phyloP scores from a whole-genome alignment of 257 asterid species.

The Lavandula angustifolia region DNA sequence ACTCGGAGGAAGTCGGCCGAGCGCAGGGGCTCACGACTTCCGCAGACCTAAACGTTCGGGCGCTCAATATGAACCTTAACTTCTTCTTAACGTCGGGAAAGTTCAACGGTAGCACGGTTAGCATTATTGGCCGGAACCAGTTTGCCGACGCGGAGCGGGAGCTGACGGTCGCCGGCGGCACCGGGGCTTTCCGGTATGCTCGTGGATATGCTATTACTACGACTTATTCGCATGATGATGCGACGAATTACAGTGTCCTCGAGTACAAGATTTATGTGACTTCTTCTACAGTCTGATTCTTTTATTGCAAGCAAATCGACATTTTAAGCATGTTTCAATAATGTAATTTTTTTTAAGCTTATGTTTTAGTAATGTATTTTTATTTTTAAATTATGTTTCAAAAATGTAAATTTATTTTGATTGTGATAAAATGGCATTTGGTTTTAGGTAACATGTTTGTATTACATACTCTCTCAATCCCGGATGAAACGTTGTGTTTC shows the following conservation, averaged over 20 bases:
- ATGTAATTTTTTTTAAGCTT: too few relatives aligned
- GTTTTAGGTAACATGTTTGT: too few relatives aligned
- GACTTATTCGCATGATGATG: background rate
- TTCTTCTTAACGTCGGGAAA: slow-evolving; percentile 31
- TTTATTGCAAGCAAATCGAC: too few relatives aligned
- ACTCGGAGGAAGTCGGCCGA: slow-evolving; percentile 36
- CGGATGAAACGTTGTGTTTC: too few relatives aligned
- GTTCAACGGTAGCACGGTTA: slow-evolving; percentile 18
- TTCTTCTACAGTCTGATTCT: background rate
- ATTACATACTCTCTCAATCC: too few relatives aligned
- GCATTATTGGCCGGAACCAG: slow-evolving; percentile 1
- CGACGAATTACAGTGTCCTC: background rate
- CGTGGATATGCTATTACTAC: background rate
- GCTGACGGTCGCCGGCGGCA: slow-evolving; percentile 25
- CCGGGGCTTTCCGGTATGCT: background rate
- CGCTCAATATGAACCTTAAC: slow-evolving; percentile 38
- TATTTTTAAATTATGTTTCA: too few relatives aligned
- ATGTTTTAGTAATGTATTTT: too few relatives aligned
- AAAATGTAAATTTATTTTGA: too few relatives aligned
- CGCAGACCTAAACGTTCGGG: slow-evolving; percentile 23
- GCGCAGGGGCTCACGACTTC: slow-evolving; percentile 37
- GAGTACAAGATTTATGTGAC: slow-evolving; percentile 6
- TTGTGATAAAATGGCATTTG: too few relatives aligned
- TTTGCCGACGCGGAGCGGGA: background rate
- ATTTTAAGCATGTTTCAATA: too few relatives aligned